Percentiles rank a stretch among this genome's conserved stretches.
phyloP scores from a whole-genome alignment of 176 grass and related monocot genomes.

The Carex myosuroides region DNA sequence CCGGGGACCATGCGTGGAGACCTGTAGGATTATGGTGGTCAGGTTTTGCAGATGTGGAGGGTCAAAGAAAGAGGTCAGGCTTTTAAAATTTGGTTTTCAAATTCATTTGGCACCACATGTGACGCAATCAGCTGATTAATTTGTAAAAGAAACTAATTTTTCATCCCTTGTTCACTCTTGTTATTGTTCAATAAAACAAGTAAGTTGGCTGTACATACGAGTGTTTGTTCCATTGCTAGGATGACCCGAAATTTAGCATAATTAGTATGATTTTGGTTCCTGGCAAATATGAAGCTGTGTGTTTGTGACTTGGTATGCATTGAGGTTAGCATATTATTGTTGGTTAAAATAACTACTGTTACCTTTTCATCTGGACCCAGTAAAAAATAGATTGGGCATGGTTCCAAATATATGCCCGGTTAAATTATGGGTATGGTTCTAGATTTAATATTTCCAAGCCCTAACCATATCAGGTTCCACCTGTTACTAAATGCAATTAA shows the following conservation, averaged over 20 bases:
- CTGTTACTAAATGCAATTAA: not conserved
- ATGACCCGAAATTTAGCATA: not conserved
- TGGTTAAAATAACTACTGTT: not conserved
- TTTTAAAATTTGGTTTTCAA: not conserved
- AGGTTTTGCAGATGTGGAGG: slow-evolving; percentile 70
- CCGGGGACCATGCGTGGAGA: slow-evolving; percentile 54
- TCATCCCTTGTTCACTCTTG: not conserved
- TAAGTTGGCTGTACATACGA: not conserved
- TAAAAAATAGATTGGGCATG: not conserved
- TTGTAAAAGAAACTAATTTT: slow-evolving; percentile 1
- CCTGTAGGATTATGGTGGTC: slow-evolving; percentile 58
- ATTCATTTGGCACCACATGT: not conserved
- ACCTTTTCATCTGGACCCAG: not conserved
- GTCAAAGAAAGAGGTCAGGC: slow-evolving; percentile 66
- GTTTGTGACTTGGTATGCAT: not conserved
- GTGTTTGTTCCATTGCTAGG: not conserved
- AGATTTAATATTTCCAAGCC: not conserved
- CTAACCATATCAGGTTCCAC: not conserved
- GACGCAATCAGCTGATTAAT: not conserved
- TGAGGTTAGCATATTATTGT: not conserved
- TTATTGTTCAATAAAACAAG: not conserved
- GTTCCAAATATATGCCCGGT: not conserved
- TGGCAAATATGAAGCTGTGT: not conserved
- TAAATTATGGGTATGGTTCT: not conserved
- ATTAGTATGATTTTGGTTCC: not conserved